These are phyloP conservation scores for Capsicum pubescens DNA, from an alignment of 257 asterid genomes.

Conservation along the genomic window DNA sequence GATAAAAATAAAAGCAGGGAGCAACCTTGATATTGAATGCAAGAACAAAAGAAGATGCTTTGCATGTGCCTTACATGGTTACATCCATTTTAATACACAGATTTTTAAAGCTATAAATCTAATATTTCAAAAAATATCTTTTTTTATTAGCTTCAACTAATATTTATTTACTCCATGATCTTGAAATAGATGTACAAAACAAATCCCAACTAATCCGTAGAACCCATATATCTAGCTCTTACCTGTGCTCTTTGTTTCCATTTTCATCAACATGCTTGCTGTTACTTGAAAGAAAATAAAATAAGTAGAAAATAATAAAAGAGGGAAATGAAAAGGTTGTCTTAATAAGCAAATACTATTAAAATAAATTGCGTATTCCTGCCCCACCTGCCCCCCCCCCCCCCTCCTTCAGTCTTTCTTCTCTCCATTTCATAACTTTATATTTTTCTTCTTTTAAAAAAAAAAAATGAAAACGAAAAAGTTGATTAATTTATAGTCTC, in stretches of 20 bases:
- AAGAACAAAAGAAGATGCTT: constrained; percentile 2
- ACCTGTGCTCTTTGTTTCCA: constrained; percentile 10
- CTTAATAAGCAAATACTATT: not conserved
- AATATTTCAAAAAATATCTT: constrained; percentile 4
- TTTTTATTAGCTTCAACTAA: constrained; percentile 37
- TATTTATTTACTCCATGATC: constrained; percentile 39
- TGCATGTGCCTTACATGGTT: constrained; percentile 26
- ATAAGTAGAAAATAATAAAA: not conserved
- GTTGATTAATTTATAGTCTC: too few species aligned
- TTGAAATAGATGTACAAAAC: constrained; percentile 38
- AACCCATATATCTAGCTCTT: constrained; percentile 16
- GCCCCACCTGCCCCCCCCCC: too few species aligned
- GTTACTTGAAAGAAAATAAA: not conserved
- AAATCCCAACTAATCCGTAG: constrained; percentile 52
- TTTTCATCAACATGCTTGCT: constrained; percentile 28
- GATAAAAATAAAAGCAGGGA: not conserved
- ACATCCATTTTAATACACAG: not conserved
- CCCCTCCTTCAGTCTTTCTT: too few species aligned
- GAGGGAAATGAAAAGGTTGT: not conserved
- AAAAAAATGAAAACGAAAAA: too few species aligned
- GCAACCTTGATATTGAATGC: not conserved
- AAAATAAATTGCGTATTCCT: not conserved
- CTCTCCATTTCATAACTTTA: too few species aligned
- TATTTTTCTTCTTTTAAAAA: too few species aligned
- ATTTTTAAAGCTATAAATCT: constrained; percentile 22